Evolutionary conservation across 75 land plant genomes (phyloP).

Genomic region (Sequoia sempervirens): DNA sequence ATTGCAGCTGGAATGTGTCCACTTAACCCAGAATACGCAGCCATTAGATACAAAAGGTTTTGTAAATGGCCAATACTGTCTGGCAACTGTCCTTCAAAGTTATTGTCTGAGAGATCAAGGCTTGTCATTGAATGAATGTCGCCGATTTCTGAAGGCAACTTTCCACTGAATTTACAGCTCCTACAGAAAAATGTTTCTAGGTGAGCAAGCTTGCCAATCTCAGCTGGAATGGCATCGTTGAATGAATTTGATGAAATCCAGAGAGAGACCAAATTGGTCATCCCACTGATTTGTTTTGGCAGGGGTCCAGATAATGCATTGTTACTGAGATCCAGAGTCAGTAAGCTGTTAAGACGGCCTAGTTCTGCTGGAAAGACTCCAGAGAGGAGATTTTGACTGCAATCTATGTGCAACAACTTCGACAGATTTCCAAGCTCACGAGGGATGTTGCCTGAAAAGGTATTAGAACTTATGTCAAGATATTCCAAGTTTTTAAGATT

Average conservation of each 20-base stretch:
- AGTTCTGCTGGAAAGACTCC: slow-evolving; percentile 46
- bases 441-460: slow-evolving; percentile 45
- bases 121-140: slow-evolving; percentile 22
- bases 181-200: slow-evolving; percentile 24
- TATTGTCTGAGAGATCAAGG: slow-evolving; percentile 40
- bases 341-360: slow-evolving; percentile 29
- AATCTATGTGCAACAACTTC: slow-evolving; percentile 28
- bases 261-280: slow-evolving; percentile 19
- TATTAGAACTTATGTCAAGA: slow-evolving; percentile 42
- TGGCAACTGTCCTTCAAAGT: slow-evolving; percentile 44
- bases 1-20: slow-evolving; percentile 44
- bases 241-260: slow-evolving; percentile 31
- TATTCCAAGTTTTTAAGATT: slow-evolving; percentile 25
- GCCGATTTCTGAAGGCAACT: slow-evolving; percentile 40
- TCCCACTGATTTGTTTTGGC: slow-evolving; percentile 33
- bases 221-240: slow-evolving; percentile 30
- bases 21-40: slow-evolving; percentile 29
- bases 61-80: slow-evolving; percentile 27
- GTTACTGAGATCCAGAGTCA: slow-evolving; percentile 32
- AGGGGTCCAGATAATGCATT: slow-evolving; percentile 38
- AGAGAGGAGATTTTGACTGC: slow-evolving; percentile 39
- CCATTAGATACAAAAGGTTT: slow-evolving; percentile 26
- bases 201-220: slow-evolving; percentile 33
- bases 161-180: slow-evolving; percentile 45
- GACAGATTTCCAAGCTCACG: slow-evolving; percentile 24